Percentiles rank a stretch among this genome's conserved stretches.
Conservation (phyloP, 176 grass and related monocot genomes). For the Oryza brachyantha region DNA sequence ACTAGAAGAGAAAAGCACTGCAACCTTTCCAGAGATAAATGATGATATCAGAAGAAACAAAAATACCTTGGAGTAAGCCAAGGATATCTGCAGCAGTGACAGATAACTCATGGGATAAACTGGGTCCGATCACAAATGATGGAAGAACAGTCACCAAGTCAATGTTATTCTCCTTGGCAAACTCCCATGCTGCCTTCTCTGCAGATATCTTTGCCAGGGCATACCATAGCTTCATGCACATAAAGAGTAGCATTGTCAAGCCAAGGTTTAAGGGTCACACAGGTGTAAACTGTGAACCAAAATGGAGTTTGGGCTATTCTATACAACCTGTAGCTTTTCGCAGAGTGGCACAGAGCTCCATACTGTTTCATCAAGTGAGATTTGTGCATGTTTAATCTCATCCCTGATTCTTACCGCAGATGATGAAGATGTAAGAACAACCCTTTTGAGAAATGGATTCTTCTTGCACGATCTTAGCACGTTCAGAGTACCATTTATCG, state of each 20-base stretch:
- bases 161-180: constrained; percentile 72
- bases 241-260: not conserved
- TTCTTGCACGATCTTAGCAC: constrained; percentile 88
- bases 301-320: not conserved
- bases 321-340: constrained; percentile 65
- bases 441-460: constrained; percentile 64
- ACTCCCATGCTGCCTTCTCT: constrained; percentile 90
- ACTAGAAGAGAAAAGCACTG: not conserved
- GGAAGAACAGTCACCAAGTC: constrained; percentile 90
- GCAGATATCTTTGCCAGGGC: constrained; percentile 79
- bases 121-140: constrained; percentile 74
- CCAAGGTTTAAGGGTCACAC: not conserved
- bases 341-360: constrained; percentile 87
- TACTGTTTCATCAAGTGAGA: constrained; percentile 57
- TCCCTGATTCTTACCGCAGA: constrained; percentile 74
- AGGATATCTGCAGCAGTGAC: constrained; percentile 76
- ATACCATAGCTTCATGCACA: constrained; percentile 71
- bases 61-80: constrained; percentile 68
- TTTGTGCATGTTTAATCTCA: constrained; percentile 47
- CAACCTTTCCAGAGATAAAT: not conserved
- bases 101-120: constrained; percentile 64
- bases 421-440: constrained; percentile 90
- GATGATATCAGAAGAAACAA: not conserved
- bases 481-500: constrained; percentile 76
- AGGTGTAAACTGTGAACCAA: not conserved